Conservation (phyloP, 495 filamentous ascomycete genomes). For the Lasiosphaeriaceae sp. region DNA sequence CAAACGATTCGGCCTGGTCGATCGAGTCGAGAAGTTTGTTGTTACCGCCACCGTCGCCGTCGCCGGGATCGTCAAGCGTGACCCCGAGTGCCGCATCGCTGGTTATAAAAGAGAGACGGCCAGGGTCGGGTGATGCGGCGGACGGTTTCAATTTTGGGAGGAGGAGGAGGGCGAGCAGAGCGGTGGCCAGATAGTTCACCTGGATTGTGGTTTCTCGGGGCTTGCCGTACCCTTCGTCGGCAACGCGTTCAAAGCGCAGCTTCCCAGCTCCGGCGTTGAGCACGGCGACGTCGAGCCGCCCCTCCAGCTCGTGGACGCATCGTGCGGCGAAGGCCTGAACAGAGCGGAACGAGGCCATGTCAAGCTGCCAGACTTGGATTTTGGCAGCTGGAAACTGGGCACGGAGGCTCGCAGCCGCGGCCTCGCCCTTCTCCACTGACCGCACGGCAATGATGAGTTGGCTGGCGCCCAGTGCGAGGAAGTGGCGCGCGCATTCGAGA, state of each 20-base stretch:
- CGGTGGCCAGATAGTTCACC: slow-evolving; percentile 48
- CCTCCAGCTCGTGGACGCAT: slow-evolving; percentile 11
- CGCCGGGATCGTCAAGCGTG: not conserved
- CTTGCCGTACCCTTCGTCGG: slow-evolving; percentile 19
- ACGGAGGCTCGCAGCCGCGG: slow-evolving; percentile 4
- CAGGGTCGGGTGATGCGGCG: not conserved
- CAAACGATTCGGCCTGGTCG: slow-evolving; percentile 20
- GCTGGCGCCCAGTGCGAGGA: slow-evolving; percentile 11
- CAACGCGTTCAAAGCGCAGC: slow-evolving; percentile 8
- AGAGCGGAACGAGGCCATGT: slow-evolving; percentile 44
- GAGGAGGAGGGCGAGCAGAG: slow-evolving; percentile 36
- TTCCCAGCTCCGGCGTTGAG: slow-evolving; percentile 44
- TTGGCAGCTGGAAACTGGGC: slow-evolving; percentile 7
- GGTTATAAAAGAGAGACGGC: slow-evolving; percentile 1
- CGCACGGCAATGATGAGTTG: slow-evolving; percentile 17
- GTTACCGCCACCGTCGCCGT: not conserved
- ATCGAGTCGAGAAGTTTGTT: slow-evolving; percentile 30
- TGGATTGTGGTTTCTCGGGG: slow-evolving; percentile 42
- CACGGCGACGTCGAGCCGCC: slow-evolving; percentile 42
- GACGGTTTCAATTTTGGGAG: slow-evolving; percentile 30
- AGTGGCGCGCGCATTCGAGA: slow-evolving; percentile 42
- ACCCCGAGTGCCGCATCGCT: not conserved
- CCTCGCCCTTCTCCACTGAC: slow-evolving; percentile 13
- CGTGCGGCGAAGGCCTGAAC: slow-evolving; percentile 38
- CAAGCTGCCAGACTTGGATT: slow-evolving; percentile 52